Percentiles rank a stretch among this genome's conserved stretches.
These are phyloP conservation scores for Scheffersomyces stambukii DNA, from an alignment of 1,139 yeast species.

Conservation along the genomic window DNA sequence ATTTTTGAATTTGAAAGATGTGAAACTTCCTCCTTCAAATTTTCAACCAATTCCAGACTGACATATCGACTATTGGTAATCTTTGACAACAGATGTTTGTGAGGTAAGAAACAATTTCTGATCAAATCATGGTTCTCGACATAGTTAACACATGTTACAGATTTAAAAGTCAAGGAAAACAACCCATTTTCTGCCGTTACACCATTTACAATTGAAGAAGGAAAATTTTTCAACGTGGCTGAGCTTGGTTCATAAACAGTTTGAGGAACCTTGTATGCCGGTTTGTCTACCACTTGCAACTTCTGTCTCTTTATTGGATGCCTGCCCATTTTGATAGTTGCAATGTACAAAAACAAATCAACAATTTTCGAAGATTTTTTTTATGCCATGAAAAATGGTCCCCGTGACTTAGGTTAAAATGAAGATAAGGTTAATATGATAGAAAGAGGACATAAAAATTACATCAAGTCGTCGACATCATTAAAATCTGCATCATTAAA, in stretches of 20 bases:
- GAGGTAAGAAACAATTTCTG: conserved; percentile 12
- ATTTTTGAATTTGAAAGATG: neutral
- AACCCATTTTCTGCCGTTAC: conserved; percentile 45
- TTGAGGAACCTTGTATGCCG: neutral
- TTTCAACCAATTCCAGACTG: conserved; percentile 12
- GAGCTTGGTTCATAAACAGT: conserved; percentile 26
- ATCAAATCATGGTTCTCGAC: conserved; percentile 37
- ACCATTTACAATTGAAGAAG: conserved; percentile 41
- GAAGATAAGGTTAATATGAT: too few relatives aligned
- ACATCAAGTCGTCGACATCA: too few relatives aligned
- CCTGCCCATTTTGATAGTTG: conserved; percentile 2
- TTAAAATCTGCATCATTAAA: too few relatives aligned
- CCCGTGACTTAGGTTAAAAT: too few relatives aligned
- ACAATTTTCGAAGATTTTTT: too few relatives aligned
- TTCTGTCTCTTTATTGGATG: conserved; percentile 4
- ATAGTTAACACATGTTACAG: conserved; percentile 34
- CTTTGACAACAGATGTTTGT: conserved; percentile 14
- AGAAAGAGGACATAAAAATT: too few relatives aligned
- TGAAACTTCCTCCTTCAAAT: conserved; percentile 19
- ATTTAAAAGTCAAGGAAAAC: conserved; percentile 40
- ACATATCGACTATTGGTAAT: conserved; percentile 19
- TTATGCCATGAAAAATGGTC: too few relatives aligned
- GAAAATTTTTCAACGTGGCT: conserved; percentile 32
- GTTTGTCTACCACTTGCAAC: neutral
- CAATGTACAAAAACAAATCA: too few relatives aligned